Percentiles rank a stretch among this genome's conserved stretches.
Evolutionary conservation across 257 asterid genomes (phyloP).

Genomic region (Fraxinus pennsylvanica): DNA sequence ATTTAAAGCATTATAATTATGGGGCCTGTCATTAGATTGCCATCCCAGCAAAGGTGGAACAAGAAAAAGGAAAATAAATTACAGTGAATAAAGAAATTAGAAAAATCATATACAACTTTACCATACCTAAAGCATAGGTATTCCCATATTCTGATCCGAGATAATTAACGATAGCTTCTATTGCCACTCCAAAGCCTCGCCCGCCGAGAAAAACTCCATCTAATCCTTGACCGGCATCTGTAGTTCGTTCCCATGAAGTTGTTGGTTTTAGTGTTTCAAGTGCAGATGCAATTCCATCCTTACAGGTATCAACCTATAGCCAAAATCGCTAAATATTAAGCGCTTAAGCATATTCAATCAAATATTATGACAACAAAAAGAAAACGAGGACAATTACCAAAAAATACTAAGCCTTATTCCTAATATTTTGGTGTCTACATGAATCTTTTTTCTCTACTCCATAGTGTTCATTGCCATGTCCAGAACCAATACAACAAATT

Average conservation of each 20-base stretch:
- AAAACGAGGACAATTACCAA: not conserved
- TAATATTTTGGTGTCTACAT: not conserved
- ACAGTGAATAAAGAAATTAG: not conserved
- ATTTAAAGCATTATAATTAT: conserved; percentile 10
- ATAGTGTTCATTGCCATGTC: not conserved
- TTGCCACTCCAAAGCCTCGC: conserved; percentile 93
- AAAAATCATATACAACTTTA: conserved; percentile 18
- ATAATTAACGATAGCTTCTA: conserved; percentile 86
- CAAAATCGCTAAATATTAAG: conserved; percentile 24
- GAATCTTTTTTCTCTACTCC: not conserved
- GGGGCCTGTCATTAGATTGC: conserved; percentile 5
- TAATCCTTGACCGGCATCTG: conserved; percentile 86
- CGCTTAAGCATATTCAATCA: conserved; percentile 13
- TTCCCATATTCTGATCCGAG: conserved; percentile 97
- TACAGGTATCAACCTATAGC: conserved; percentile 84
- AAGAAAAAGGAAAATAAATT: not conserved
- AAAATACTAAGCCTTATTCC: not conserved
- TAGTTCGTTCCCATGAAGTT: conserved; percentile 88
- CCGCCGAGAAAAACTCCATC: conserved; percentile 95
- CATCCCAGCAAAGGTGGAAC: conserved; percentile 16
- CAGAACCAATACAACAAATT: not conserved
- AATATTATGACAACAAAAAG: conserved; percentile 3
- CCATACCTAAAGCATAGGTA: conserved; percentile 85
- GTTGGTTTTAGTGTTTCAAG: conserved; percentile 91
- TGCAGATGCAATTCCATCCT: conserved; percentile 82